Evolutionary conservation across 73 alveolate species (phyloP), one percentile per base, ranked within the genome.

Genomic region (Durusdinium trenchii): DNA sequence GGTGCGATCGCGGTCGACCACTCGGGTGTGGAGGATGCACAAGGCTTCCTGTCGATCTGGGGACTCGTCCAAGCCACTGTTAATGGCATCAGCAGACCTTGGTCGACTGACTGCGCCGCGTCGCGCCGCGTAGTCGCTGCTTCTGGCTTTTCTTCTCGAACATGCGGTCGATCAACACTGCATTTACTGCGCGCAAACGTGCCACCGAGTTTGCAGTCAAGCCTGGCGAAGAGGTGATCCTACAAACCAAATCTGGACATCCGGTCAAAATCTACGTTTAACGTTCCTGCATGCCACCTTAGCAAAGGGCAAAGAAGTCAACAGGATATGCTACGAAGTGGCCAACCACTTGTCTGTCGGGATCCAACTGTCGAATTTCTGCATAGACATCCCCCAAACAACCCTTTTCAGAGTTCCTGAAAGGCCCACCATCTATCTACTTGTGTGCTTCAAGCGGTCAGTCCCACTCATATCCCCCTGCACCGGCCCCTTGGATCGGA

Each of bases 11-110:
- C 98, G 98, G 76, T 91, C 98, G 50, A 91, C 79, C 79, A 91
- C 98, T 6, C 98, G 98, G 38, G 98, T 91, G 89, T 91, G 98
- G 46, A 91, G 90, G 50, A 91, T 91, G 61, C 98, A 91, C 50
- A 91, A 57, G 23, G 98, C 98, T 54, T 91, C 98, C 43, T 91
- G 98, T 16, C 98, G 98, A 38, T 91, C 98, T 18, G 98, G 90
- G 6, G 98, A 91, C 76, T 91, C 98, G 76, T 91, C 98, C 38
- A 78, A 30, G 42, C 98, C 98, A 32, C 98, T 48, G 98, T 43
- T 91, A 76, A 91, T 78, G 32, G 98, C 98, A 45, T 91, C 98
- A 14, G 69, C 45, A 3, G 98, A 69, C 98, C 98, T 91, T 5
- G 40, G 35, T 40, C 6, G 45, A 40, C 48, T 26, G 18, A n/a